Evolutionary conservation across 108 stramenopile species (phyloP).

Genomic region (Skeletonema costatum): DNA sequence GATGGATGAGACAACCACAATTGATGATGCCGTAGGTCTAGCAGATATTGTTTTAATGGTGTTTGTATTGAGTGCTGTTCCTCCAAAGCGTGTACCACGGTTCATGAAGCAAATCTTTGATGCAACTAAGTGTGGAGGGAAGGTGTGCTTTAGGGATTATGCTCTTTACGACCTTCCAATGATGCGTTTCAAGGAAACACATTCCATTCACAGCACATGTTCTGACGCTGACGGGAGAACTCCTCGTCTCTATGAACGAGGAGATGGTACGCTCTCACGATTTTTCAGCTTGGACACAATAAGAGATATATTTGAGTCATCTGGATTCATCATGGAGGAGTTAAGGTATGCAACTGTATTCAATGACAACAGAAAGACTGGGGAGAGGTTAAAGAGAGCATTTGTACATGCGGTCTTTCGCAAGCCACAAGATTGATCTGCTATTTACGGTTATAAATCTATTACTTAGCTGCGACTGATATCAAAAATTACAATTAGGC

Average conservation of each 20-base stretch:
- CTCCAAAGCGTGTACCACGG: conserved; percentile 12
- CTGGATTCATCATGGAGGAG: conserved; percentile 33
- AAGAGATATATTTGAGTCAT: conserved; percentile 23
- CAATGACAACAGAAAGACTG: conserved; percentile 46
- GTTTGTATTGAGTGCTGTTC: conserved; percentile 43
- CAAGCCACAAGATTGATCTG: conserved; percentile 16
- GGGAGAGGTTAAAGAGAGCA: conserved; percentile 30
- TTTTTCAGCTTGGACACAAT: conserved; percentile 34
- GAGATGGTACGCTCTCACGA: conserved; percentile 41
- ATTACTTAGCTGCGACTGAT: background rate
- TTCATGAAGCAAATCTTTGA: conserved; percentile 25
- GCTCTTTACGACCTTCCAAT: conserved; percentile 49
- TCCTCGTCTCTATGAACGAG: conserved; percentile 29
- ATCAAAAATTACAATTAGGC: background rate
- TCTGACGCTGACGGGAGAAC: background rate
- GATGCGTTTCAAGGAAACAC: conserved; percentile 31
- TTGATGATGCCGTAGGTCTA: conserved; percentile 8
- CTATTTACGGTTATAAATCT: background rate
- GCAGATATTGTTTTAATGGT: conserved; percentile 37
- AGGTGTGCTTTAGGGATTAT: conserved; percentile 48
- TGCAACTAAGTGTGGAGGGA: conserved; percentile 16
- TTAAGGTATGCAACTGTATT: conserved; percentile 46
- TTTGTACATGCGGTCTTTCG: conserved; percentile 42
- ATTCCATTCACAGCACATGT: background rate
- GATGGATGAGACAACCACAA: background rate